Percentiles rank a stretch among this genome's conserved stretches.
These are phyloP conservation scores for Zygoascus tannicola DNA, from an alignment of 805 yeast species.

Conservation along the genomic window DNA sequence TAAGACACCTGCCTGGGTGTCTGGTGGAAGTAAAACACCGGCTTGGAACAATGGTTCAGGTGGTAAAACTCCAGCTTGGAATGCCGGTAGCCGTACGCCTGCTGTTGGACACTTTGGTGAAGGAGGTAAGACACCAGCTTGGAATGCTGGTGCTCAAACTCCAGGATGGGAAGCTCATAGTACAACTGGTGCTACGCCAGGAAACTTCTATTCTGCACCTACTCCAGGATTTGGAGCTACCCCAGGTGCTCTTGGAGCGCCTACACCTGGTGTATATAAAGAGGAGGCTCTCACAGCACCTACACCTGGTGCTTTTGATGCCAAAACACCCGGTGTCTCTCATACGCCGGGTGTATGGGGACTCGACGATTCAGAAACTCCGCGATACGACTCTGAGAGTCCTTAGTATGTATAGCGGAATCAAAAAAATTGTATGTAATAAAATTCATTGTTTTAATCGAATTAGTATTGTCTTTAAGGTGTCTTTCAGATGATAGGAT, in stretches of 20 bases:
- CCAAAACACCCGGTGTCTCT: slow-evolving; percentile 31
- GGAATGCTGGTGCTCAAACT: slow-evolving; percentile 34
- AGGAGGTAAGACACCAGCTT: slow-evolving; percentile 38
- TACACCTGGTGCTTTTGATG: slow-evolving; percentile 31
- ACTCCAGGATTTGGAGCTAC: slow-evolving; percentile 32
- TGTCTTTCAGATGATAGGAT: too few relatives aligned
- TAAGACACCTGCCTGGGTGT: slow-evolving; percentile 33
- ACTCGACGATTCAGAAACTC: slow-evolving; percentile 25
- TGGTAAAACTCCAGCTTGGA: slow-evolving; percentile 48
- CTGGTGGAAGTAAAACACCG: slow-evolving; percentile 44
- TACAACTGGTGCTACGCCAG: slow-evolving; percentile 27
- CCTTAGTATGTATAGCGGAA: slow-evolving; percentile 12
- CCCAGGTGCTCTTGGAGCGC: slow-evolving; percentile 33
- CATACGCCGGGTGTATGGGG: slow-evolving; percentile 29
- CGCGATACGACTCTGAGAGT: slow-evolving; percentile 22
- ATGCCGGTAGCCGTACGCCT: slow-evolving; percentile 36
- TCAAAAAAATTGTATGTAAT: not conserved
- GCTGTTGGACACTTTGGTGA: slow-evolving; percentile 32
- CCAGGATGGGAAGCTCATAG: slow-evolving; percentile 37
- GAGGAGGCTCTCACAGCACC: slow-evolving; percentile 24
- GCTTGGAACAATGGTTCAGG: slow-evolving; percentile 40
- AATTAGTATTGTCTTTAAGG: too few relatives aligned
- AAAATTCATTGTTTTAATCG: too few relatives aligned
- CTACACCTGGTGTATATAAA: slow-evolving; percentile 31
- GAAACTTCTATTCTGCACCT: slow-evolving; percentile 27